phyloP scores from a whole-genome alignment of 73 alveolate species.

The Stentor coeruleus region DNA sequence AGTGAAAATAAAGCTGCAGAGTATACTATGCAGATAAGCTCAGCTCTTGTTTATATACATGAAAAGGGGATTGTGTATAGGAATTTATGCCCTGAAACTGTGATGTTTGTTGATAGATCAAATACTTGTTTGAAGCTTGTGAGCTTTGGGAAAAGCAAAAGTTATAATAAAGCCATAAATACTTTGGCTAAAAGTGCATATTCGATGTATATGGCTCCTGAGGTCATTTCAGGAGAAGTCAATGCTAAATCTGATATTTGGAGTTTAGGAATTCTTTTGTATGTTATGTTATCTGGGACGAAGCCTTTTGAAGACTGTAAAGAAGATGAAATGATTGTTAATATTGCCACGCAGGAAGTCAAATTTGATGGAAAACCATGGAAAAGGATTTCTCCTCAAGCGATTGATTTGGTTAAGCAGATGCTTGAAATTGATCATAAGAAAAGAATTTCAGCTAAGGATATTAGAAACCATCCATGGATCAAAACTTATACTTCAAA shows the following conservation, averaged over 20 bases:
- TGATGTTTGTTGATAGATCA: neutral
- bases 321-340: neutral
- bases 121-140: neutral
- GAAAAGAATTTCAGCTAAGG: slow-evolving; percentile 72
- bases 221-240: neutral
- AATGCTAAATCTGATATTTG: neutral
- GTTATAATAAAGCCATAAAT: neutral
- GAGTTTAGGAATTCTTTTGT: slow-evolving; percentile 5
- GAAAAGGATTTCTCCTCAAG: slow-evolving; percentile 31
- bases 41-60: neutral
- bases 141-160: neutral
- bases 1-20: neutral
- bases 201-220: slow-evolving; percentile 25
- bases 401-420: slow-evolving; percentile 44
- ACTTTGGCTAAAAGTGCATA: neutral
- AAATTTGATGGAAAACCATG: no score
- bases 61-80: neutral
- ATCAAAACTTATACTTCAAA: neutral
- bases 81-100: neutral
- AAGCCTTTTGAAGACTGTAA: neutral
- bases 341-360: neutral
- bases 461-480: slow-evolving; percentile 82
- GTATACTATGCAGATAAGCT: neutral
- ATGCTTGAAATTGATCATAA: slow-evolving; percentile 56
- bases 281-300: neutral